Base-by-base conservation (phyloP, 306 rosid species). In the Trifolium repens region DNA sequence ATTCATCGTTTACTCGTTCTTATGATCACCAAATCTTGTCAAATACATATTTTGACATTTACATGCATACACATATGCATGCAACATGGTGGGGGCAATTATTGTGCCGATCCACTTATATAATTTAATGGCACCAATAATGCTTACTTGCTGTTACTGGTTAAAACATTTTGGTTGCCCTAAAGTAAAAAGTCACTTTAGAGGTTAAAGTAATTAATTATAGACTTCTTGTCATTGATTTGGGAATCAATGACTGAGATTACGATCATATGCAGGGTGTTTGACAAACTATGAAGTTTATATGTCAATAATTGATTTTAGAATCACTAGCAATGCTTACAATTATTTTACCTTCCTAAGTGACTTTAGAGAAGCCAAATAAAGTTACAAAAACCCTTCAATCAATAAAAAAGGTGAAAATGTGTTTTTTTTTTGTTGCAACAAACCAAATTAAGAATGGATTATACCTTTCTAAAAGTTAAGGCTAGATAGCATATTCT, bases 1-100 rank as follows among this genome's bases (percentile, higher is more conserved):
- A 87, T 82, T 82, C 86, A 17, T 17, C 0, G 19, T 17, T 17
- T 17, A 17, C 19, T 17, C 19, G 19, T 17, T 79, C 91, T 86
- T 55, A 65, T 81, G 70, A 80, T 72, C 61, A 19, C 54, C 67
- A 37, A 58, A 74, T 54, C 32, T 76, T 62, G 64, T 63, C 37
- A 55, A 60, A 71, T 74, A 69, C 71, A 32, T 73, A 52, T 47
- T 15, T 60, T 19, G 34, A 22, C 30, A 15, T 57, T 67, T 58
- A 30, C 79, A 79, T 69, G 52, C 66, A 77, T 43, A 68, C 50
- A 52, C 58, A 61, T 72, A 22, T 62, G 37, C 64, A 32, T 32
- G 44, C 64, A 62, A 68, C 80, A 73, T 74, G 55, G 59, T 61
- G 65, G 73, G 80, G 62, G 52, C 40, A 53, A 69, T 78, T 73